Evolutionary conservation across 2,329 filamentous ascomycete genomes (phyloP).

Genomic region (Sporothrix variecibatus): DNA sequence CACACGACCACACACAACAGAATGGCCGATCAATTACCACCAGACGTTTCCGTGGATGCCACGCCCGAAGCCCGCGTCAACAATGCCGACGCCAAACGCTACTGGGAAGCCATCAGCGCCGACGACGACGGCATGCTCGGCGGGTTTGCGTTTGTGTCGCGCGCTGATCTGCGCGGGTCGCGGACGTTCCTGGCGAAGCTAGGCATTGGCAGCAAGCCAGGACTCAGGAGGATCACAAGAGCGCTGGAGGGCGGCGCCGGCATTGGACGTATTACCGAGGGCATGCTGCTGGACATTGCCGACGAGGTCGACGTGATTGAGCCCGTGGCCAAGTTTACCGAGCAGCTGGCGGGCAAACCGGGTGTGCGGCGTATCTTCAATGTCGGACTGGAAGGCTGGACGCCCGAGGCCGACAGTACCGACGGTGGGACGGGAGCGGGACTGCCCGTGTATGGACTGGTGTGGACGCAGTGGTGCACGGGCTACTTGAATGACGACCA

Average conservation of each 20-base stretch:
- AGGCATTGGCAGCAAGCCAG: slow-evolving; percentile 46
- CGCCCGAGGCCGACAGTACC: slow-evolving; percentile 36
- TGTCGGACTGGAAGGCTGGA: slow-evolving; percentile 73
- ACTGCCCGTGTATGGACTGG: slow-evolving; percentile 65
- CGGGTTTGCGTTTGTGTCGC: slow-evolving; percentile 64
- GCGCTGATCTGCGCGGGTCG: slow-evolving; percentile 70
- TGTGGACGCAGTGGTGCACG: slow-evolving; percentile 92
- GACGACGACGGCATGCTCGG: slow-evolving; percentile 75
- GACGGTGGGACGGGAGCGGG: slow-evolving; percentile 36
- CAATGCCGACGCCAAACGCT: slow-evolving; percentile 43
- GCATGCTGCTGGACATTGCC: slow-evolving; percentile 71
- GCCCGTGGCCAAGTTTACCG: slow-evolving; percentile 79
- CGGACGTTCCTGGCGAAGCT: slow-evolving; percentile 72
- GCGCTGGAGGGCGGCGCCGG: slow-evolving; percentile 47
- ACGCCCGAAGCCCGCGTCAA: slow-evolving; percentile 41
- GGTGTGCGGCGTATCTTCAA: slow-evolving; percentile 68
- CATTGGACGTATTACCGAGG: slow-evolving; percentile 80
- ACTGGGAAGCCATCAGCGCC: slow-evolving; percentile 51
- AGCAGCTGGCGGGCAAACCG: slow-evolving; percentile 55
- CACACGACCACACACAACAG: background rate
- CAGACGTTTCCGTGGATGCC: background rate
- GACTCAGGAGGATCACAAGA: slow-evolving; percentile 35
- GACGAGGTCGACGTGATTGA: slow-evolving; percentile 79
- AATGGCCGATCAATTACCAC: background rate
- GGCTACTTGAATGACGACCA: slow-evolving; percentile 78